A percentile compares a stretch with the other conserved stretches of the same genome.
These are phyloP conservation scores for Leccinellum luteum DNA, from an alignment of 768 basidiomycete species.

Conservation along the genomic window DNA sequence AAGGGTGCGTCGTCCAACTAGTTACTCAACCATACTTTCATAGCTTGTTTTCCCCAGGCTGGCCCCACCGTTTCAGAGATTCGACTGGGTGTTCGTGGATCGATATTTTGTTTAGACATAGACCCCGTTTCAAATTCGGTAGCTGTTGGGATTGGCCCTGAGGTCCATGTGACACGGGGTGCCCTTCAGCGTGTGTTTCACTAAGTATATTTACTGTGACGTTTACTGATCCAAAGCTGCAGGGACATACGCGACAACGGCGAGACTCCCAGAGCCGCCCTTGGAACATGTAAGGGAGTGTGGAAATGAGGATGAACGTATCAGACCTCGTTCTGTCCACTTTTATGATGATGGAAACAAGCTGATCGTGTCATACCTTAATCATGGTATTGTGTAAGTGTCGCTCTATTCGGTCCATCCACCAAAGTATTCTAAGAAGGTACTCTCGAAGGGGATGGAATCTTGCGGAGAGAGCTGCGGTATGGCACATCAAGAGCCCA, in stretches of 20 bases:
- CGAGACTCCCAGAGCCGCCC: background rate
- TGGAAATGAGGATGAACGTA: background rate
- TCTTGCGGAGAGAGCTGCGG: background rate
- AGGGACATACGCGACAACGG: background rate
- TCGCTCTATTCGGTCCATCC: background rate
- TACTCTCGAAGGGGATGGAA: background rate
- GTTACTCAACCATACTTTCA: background rate
- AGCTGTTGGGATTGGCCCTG: background rate
- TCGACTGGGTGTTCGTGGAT: background rate
- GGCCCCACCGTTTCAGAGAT: background rate
- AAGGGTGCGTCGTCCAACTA: background rate
- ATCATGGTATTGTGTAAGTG: background rate
- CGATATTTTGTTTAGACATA: background rate
- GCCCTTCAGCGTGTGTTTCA: background rate
- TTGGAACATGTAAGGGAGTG: background rate
- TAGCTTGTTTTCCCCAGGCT: background rate
- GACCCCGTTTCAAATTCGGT: background rate
- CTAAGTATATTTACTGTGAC: background rate
- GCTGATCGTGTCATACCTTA: background rate
- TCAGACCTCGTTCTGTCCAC: background rate
- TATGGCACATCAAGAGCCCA: background rate
- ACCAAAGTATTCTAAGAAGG: background rate
- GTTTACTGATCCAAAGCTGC: background rate
- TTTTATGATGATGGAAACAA: background rate
- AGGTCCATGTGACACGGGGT: background rate